These are phyloP conservation scores for Solanum gracilifrons DNA, from an alignment of 257 asterid species.

Conservation along the genomic window DNA sequence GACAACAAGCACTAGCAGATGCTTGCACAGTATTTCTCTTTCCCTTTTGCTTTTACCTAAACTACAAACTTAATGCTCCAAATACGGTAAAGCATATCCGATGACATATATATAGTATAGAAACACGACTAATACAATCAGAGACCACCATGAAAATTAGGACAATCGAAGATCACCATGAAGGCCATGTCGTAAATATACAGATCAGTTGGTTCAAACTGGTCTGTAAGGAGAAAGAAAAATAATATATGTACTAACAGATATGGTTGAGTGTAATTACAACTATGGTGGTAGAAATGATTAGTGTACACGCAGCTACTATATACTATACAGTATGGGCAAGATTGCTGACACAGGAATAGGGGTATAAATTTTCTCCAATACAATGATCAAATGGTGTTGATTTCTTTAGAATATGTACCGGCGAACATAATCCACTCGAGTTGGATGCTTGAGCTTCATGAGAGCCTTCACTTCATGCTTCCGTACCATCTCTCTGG, in stretches of 20 bases:
- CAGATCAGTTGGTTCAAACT: background rate
- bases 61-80: background rate
- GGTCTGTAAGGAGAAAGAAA: background rate
- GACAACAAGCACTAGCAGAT: background rate
- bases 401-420: slow-evolving; percentile 31
- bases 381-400: background rate
- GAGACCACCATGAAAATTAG: background rate
- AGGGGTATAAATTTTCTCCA: background rate
- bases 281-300: slow-evolving; percentile 22
- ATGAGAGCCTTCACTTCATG: slow-evolving; percentile 89
- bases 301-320: slow-evolving; percentile 2
- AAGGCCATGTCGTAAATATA: background rate
- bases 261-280: background rate
- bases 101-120: background rate
- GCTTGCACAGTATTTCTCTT: background rate
- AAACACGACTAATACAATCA: background rate
- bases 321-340: background rate
- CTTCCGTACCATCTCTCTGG: slow-evolving; percentile 92
- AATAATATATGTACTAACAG: background rate
- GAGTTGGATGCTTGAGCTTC: slow-evolving; percentile 96
- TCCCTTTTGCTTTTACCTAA: background rate
- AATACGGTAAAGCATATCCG: background rate
- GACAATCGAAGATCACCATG: background rate
- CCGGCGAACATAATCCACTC: slow-evolving; percentile 74
- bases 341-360: background rate